Evolutionary conservation across 495 filamentous ascomycete genomes (phyloP), one percentile per base, ranked within the genome.

Genomic region (Hypomontagnella submonticulosa): DNA sequence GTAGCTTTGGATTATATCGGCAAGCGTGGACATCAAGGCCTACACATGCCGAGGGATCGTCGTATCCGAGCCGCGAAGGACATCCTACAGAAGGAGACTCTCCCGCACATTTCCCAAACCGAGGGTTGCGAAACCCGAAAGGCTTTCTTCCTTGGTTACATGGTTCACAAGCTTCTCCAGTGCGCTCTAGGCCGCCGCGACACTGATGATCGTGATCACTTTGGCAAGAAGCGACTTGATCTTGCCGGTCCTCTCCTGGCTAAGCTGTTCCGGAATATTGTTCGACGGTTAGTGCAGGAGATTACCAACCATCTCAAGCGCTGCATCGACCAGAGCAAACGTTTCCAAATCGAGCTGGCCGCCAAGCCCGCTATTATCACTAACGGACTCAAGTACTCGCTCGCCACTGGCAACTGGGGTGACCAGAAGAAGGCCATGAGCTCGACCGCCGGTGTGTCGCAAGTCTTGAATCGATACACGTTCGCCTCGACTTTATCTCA

Each of bases 331-430:
- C 88, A 84, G 38, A 90, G 89, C 77, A 84, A 86, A 40, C 92
- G 96, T 53, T 97, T 98, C 77, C 92, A 92, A 57, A 79, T 97
- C 15, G 91, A 89, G 15, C 81, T 98, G 46, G 95, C 92, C 65
- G 87, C 97, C 69, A 97, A 97, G 83, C 87, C 88, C n/a, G 87
- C 85, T 48, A 95, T 91, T 8, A 83, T 99, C 56, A 96, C 93
- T 4, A 94, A 93, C 73, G 96, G 92, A 42, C 80, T 99, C 68
- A 96, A 97, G 75, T 98, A 98, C 73, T 97, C 93, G 37, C 84
- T 99, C 41, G 93, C 95, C n/a, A 99, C 95, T 6, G 95, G 95
- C 57, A 99, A 99, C 77, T 99, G 95, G 95, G 96, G 96, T 61
- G 95, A 98, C 62, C 95, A 98, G 77, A 99, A 97, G 85, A 98